Evolutionary conservation across 305 asterid species (phyloP).

Genomic region (Fraxinus floribunda): DNA sequence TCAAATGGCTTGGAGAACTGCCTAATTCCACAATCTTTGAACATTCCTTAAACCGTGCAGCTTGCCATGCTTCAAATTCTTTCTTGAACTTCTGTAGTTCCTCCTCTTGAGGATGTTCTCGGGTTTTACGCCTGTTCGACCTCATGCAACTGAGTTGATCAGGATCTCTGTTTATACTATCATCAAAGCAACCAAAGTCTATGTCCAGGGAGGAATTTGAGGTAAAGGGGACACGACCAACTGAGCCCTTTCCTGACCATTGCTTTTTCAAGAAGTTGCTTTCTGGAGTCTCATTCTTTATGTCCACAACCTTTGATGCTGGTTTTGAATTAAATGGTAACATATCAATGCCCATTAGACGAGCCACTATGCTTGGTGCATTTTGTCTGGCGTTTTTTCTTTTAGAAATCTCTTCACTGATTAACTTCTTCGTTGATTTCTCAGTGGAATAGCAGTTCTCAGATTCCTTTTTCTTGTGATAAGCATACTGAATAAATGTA

Average conservation of each 20-base stretch:
- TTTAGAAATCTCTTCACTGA: slow-evolving; percentile 60
- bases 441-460: slow-evolving; percentile 42
- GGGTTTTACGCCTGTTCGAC: slow-evolving; percentile 52
- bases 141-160: slow-evolving; percentile 36
- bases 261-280: slow-evolving; percentile 33
- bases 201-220: slow-evolving; percentile 40
- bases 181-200: slow-evolving; percentile 39
- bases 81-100: slow-evolving; percentile 89
- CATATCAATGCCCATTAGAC: slow-evolving; percentile 92
- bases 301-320: slow-evolving; percentile 29
- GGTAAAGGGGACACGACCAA: slow-evolving; percentile 28
- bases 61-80: slow-evolving; percentile 93
- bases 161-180: slow-evolving; percentile 33
- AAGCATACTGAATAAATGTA: slow-evolving; percentile 53
- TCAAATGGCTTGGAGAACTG: slow-evolving; percentile 57
- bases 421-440: slow-evolving; percentile 61
- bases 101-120: slow-evolving; percentile 97
- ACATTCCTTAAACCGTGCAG: slow-evolving; percentile 66
- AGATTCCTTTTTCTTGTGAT: slow-evolving; percentile 42
- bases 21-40: slow-evolving; percentile 45
- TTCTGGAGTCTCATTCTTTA: slow-evolving; percentile 32
- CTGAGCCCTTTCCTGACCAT: slow-evolving; percentile 35
- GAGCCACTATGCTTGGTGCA: slow-evolving; percentile 87
- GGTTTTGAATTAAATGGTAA: slow-evolving; percentile 60
- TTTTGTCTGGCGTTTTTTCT: slow-evolving; percentile 47